Evolutionary conservation across 108 stramenopile species (phyloP).

Genomic region (Fragilaria radians): DNA sequence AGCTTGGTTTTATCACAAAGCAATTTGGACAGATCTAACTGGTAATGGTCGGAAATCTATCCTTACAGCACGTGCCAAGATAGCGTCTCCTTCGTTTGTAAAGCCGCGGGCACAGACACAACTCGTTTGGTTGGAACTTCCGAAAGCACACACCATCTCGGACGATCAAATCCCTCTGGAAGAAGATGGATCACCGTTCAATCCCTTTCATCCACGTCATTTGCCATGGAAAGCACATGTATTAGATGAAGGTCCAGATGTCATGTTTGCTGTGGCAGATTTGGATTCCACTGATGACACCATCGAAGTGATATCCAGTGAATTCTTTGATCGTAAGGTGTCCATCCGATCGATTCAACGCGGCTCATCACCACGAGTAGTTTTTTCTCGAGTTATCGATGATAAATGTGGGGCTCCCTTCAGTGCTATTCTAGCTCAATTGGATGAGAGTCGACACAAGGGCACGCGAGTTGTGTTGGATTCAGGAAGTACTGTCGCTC

Average conservation of each 20-base stretch:
- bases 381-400: conserved; percentile 68
- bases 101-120: conserved; percentile 21
- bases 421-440: conserved; percentile 77
- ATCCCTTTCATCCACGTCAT: conserved; percentile 63
- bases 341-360: conserved; percentile 73
- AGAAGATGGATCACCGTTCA: conserved; percentile 70
- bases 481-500: conserved; percentile 65
- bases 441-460: conserved; percentile 30
- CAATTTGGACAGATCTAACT: conserved; percentile 87
- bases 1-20: conserved; percentile 92
- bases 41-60: conserved; percentile 86
- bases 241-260: conserved; percentile 89
- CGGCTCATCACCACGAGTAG: conserved; percentile 47
- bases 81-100: conserved; percentile 23
- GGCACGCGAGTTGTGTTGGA: conserved; percentile 33
- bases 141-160: conserved; percentile 59
- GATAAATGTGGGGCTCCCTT: conserved; percentile 85
- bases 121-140: conserved; percentile 82
- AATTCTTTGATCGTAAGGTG: conserved; percentile 83
- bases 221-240: conserved; percentile 82
- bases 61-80: conserved; percentile 82
- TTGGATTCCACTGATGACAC: conserved; percentile 80
- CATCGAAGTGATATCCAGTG: conserved; percentile 85
- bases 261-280: conserved; percentile 93
- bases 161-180: conserved; percentile 39